These are phyloP conservation scores for Syzygium aromaticum DNA, from an alignment of 345 rosid genomes.

Conservation along the genomic window DNA sequence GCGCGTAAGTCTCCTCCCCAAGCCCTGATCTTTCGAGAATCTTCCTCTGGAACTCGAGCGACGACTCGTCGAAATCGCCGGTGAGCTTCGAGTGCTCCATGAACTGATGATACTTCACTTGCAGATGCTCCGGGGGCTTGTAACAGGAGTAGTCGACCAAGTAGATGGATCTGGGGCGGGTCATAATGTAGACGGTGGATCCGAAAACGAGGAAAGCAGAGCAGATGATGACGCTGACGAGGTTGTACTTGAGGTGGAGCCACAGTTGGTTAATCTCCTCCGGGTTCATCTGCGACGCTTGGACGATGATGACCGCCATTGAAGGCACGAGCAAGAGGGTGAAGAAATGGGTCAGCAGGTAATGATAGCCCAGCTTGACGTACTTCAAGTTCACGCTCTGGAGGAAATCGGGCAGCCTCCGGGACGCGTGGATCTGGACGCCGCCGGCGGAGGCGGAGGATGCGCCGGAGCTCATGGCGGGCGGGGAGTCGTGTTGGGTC, in stretches of 20 bases:
- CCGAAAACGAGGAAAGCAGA: constrained; percentile 55
- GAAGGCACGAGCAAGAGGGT: constrained; percentile 68
- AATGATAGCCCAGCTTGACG: constrained; percentile 87
- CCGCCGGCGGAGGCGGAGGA: constrained; percentile 26
- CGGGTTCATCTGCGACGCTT: constrained; percentile 52
- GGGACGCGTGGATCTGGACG: constrained; percentile 52
- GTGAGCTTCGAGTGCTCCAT: constrained; percentile 72
- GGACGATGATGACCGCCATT: constrained; percentile 42
- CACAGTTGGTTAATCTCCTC: constrained; percentile 58
- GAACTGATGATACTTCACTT: constrained; percentile 47
- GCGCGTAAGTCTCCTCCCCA: constrained; percentile 87
- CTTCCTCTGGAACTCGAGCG: constrained; percentile 79
- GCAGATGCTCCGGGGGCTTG: constrained; percentile 52
- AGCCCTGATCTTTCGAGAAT: constrained; percentile 78
- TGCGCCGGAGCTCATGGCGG: constrained; percentile 25
- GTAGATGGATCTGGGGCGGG: constrained; percentile 73
- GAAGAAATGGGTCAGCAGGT: constrained; percentile 52
- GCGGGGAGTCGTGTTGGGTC: background rate
- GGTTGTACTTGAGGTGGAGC: constrained; percentile 85
- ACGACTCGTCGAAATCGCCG: constrained; percentile 63
- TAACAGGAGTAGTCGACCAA: constrained; percentile 71
- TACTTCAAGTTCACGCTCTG: constrained; percentile 84
- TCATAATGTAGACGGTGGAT: constrained; percentile 73
- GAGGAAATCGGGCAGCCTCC: constrained; percentile 73
- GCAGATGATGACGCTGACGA: constrained; percentile 55